Percentiles rank a stretch among this genome's conserved stretches.
These are phyloP conservation scores for Aspergillus bertholletiae DNA, from an alignment of 495 filamentous ascomycete species.

Conservation along the genomic window DNA sequence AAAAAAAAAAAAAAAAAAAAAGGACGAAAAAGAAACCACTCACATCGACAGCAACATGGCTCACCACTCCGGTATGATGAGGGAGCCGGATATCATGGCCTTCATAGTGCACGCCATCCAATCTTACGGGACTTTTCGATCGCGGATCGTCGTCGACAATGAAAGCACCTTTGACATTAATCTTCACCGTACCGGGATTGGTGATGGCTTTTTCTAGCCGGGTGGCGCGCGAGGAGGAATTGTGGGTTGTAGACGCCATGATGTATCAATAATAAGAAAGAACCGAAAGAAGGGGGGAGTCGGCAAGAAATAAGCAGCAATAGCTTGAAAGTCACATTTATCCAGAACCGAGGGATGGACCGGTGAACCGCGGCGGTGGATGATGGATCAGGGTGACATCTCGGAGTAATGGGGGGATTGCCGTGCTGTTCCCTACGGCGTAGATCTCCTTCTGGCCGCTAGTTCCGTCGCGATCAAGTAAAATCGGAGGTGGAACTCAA, in stretches of 20 bases:
- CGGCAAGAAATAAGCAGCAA: background rate
- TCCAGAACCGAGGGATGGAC: background rate
- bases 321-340: background rate
- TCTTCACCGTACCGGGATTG: conserved; percentile 81
- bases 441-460: conserved; percentile 48
- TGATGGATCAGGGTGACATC: conserved; percentile 9
- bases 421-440: conserved; percentile 48
- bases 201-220: conserved; percentile 66
- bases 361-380: too few species aligned
- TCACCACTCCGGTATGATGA: conserved; percentile 87
- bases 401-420: conserved; percentile 20
- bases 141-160: conserved; percentile 82
- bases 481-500: too few species aligned
- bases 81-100: conserved; percentile 92
- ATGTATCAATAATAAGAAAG: conserved; percentile 1
- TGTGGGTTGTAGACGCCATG: conserved; percentile 19
- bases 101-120: conserved; percentile 67
- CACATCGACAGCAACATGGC: conserved; percentile 96
- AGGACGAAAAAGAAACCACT: conserved; percentile 28
- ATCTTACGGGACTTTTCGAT: conserved; percentile 41
- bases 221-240: conserved; percentile 20
- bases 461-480: conserved; percentile 12
- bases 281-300: conserved; percentile 1
- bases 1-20: conserved; percentile 13
- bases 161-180: conserved; percentile 94